Base-by-base conservation (phyloP, 2,329 filamentous ascomycete genomes). In the Tolypocladium album region DNA sequence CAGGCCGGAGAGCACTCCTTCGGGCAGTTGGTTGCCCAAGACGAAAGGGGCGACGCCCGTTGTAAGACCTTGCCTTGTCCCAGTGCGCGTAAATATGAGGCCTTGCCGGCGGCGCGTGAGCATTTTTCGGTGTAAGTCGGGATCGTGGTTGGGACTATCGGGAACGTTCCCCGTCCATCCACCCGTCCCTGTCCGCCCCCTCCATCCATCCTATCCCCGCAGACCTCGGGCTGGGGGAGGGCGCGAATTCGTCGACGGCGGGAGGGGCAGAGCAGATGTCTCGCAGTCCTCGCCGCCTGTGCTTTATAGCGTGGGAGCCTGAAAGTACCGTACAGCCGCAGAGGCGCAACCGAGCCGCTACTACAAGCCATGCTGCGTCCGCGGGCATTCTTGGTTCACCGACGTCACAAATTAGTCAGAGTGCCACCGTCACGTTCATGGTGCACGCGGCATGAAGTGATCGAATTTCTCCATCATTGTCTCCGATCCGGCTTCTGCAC, bases 51-150 rank as follows among this genome's bases (percentile, higher is more conserved):
- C n/a, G 50, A 9, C 50, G 20, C 20, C 50, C 50, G 27, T 22
- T 36, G 27, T 22, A 36, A 22, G 50, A 53, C 50, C 27, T 5
- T 4, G 47, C 27, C 27, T n/a, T 52, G 47, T 47, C 45, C 45
- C 15, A 17, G 31, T 13, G 50, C 50, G 50, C 50, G 36, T 34
- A 13, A 52, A 36, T 13, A 11, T n/a, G 50, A 53, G 50, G 50
- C 36, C 20, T 36, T 53, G 50, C 22, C 17, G 8, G 50, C 50
- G 50, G 17, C 50, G 31, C 50, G 50, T 53, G 50, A 53, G 50
- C 50, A 53, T 53, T 61, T 31, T 62, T 62, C 63, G 63, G 63
- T 65, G 62, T 58, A 59, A 55, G 59, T 61, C 38, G 58, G 63
- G 57, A 20, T 61, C 20, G 58, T 62, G 62, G 61, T 64, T 65